Evolutionary conservation across 495 filamentous ascomycete species (phyloP), one percentile per base, ranked within the genome.

Genomic region (Aspergillus saccharolyticus): DNA sequence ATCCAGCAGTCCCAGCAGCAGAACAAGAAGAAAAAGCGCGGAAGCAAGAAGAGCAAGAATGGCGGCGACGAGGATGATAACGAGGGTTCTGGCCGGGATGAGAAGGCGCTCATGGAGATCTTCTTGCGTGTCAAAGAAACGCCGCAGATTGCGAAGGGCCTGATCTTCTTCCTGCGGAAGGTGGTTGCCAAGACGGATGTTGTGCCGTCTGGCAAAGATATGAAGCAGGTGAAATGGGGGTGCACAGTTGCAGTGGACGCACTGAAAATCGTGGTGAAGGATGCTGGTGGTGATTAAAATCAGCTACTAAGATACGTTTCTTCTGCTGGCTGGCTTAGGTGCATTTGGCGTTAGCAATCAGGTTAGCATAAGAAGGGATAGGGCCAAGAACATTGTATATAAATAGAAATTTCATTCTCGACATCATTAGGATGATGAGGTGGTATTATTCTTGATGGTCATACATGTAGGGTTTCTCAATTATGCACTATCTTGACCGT

Each of bases 161-260:
- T 96, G 56, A 86, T 86, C 44, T 91, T 83, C 65, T 95, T 97
- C 67, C 55, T 96, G 22, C 82, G 80, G 64, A 92, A 86, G 69
- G 81, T 87, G 20, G 83, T 96, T 5, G 78, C 83, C 20, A 89
- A 85, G 64, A 87, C 85, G 0, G 86, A 92, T 63, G 75, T 96
- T 62, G 83, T 84, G 10, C 81, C 81, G 63, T 73, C 76, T 42
- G 81, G 89, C 56, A 84, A 79, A 58, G 83, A 82, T 56, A 73
- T 70, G 14, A 75, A 73, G 48, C 19, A 75, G 39, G 77, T 96
- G 16, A 82, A 75, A 69, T 89, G 85, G 84, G 88, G 83, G 9
- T 93, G 88, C 72, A 80, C 79, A 61, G 75, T 83, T 48, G 86
- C 85, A 3, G 71, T 78, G 52, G 79, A 84, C 70, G 76, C 80